Percentiles rank a stretch among this genome's conserved stretches.
Evolutionary conservation across 2,329 filamentous ascomycete species (phyloP).

Genomic region (Cryphonectria radicalis): DNA sequence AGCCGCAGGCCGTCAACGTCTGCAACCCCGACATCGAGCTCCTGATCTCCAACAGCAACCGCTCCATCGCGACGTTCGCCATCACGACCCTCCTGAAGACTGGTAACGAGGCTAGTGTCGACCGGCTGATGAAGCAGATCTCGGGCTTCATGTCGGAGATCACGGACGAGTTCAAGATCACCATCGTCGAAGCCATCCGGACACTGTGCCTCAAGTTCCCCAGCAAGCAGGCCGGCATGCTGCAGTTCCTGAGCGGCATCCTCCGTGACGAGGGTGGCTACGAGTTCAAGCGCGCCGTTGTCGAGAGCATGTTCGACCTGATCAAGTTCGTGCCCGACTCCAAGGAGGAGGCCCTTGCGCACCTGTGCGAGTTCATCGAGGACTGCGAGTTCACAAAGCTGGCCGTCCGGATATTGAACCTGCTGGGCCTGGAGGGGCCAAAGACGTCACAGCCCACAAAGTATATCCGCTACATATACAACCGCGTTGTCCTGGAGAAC

Average conservation of each 20-base stretch:
- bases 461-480: slow-evolving; percentile 99
- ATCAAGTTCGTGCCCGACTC: slow-evolving; percentile 98
- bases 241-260: slow-evolving; percentile 96
- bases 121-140: slow-evolving; percentile 98
- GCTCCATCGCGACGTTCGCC: slow-evolving; percentile 96
- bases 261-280: slow-evolving; percentile 95
- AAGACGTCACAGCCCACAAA: slow-evolving; percentile 96
- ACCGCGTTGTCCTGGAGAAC: slow-evolving; percentile 95
- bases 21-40: slow-evolving; percentile 98
- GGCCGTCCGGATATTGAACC: slow-evolving; percentile 90
- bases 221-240: slow-evolving; percentile 96
- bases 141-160: slow-evolving; percentile 98
- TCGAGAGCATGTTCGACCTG: slow-evolving; percentile 98
- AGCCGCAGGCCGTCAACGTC: slow-evolving; percentile 85
- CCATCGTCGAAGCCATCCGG: slow-evolving; percentile 97
- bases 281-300: slow-evolving; percentile 96
- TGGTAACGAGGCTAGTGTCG: slow-evolving; percentile 95
- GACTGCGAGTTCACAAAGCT: slow-evolving; percentile 99
- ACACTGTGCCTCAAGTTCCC: slow-evolving; percentile 98
- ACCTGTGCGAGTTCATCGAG: slow-evolving; percentile 98
- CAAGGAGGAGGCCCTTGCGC: slow-evolving; percentile 81
- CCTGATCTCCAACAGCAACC: slow-evolving; percentile 94
- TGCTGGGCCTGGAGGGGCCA: slow-evolving; percentile 91
- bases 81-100: slow-evolving; percentile 98
- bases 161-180: slow-evolving; percentile 99